Base-by-base conservation (phyloP, 306 rosid species). In the Hippophae tibetana region DNA sequence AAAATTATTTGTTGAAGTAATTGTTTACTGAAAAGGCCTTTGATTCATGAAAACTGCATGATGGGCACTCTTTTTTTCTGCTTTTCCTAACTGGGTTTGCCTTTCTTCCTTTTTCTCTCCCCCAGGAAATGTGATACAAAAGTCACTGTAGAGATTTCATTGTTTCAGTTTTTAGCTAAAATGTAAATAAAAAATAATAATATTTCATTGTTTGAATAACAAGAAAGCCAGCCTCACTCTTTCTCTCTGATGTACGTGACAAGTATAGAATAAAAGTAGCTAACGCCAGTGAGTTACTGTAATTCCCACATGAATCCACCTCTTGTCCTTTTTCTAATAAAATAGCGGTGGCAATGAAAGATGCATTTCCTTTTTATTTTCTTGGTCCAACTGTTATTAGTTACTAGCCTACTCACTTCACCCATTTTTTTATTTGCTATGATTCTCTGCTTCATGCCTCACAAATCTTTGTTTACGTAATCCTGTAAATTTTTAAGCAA, bases 291-390 rank as follows among this genome's bases (percentile, higher is more conserved):
- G 50, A 78, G 79, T 56, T 54, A 66, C 77, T 78, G 78, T 78
- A 69, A 75, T 76, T 51, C 75, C 80, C 95, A 81, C 94, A 82
- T 86, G 97, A 90, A 86, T 81, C 81, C 84, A 74, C 73, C 65
- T 48, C 65, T 61, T 74, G 79, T 70, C 84, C 67, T 68, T 77
- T 79, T 72, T 63, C 73, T 75, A 67, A 50, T 62, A 23, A 31
- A 31, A 31, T 31, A 31, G 38, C 5, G 38, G 38, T 31, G 38
- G 38, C 38, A 31, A 2, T 31, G 38, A 31, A 31, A 31, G 38
- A 2, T 31, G 5, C 55, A 74, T 78, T 74, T 78, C 81, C 78
- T 31, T 76, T 83, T 78, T 83, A 68, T 75, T 74, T 53, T 58
- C 61, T 53, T 77, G 64, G 65, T 68, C 66, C 79, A 70, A 70